Percentiles rank a stretch among this genome's conserved stretches.
Evolutionary conservation across 495 filamentous ascomycete genomes (phyloP).

Genomic region (Cairneyella variabilis): DNA sequence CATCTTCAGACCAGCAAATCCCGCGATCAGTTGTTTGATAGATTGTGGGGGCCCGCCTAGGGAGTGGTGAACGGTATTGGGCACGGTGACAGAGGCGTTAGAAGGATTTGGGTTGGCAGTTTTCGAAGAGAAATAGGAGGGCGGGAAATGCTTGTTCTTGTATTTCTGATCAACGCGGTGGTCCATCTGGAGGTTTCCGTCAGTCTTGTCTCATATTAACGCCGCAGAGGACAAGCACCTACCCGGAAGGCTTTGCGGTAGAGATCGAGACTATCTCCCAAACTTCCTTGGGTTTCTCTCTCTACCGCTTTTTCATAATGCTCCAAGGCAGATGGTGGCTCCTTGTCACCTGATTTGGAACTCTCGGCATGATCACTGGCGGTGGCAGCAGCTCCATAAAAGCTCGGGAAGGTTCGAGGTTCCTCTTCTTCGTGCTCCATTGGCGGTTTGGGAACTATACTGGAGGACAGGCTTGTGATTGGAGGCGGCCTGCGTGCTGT

Average conservation of each 20-base stretch:
- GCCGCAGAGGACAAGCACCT: conserved; percentile 13
- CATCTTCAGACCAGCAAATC: conserved; percentile 67
- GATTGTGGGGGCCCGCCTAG: conserved; percentile 51
- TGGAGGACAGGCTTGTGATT: conserved; percentile 10
- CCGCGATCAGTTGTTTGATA: conserved; percentile 65
- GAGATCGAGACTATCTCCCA: conserved; percentile 85
- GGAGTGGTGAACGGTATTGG: conserved; percentile 53
- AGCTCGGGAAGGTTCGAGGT: conserved; percentile 34
- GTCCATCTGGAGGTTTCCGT: conserved; percentile 59
- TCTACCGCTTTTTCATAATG: conserved; percentile 92
- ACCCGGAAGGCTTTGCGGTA: conserved; percentile 90
- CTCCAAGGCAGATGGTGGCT: conserved; percentile 78
- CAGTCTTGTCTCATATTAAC: conserved; percentile 18
- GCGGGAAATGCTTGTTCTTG: conserved; percentile 83
- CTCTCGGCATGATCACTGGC: conserved; percentile 11
- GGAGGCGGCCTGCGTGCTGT: conserved; percentile 14
- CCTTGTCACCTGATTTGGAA: conserved; percentile 28
- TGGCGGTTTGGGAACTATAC: not conserved
- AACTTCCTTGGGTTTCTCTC: conserved; percentile 74
- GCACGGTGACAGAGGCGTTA: conserved; percentile 46
- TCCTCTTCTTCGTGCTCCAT: conserved; percentile 33
- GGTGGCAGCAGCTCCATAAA: conserved; percentile 9
- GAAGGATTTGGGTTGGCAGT: conserved; percentile 48
- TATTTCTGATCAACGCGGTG: conserved; percentile 78
- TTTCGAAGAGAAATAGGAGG: conserved; percentile 45